These are phyloP conservation scores for Symbiodinium pilosum DNA, from an alignment of 73 alveolate species.

Conservation along the genomic window DNA sequence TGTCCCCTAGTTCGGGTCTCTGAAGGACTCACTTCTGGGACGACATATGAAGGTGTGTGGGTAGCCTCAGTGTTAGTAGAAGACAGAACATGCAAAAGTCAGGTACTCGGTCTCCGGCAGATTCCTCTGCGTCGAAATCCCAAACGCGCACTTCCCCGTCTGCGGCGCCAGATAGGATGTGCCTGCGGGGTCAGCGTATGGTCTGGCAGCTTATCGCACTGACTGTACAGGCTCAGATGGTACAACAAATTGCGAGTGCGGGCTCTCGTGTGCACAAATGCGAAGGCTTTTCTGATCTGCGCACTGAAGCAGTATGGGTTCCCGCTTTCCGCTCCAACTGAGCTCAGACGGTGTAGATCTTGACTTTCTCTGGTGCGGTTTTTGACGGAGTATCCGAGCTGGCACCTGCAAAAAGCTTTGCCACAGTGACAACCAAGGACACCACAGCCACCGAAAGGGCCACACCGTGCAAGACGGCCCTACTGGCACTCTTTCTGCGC, in stretches of 20 bases:
- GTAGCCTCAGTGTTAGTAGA: too few species aligned
- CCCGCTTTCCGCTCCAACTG: too few species aligned
- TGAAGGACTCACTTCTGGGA: too few species aligned
- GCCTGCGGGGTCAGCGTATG: conserved; percentile 65
- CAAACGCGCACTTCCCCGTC: conserved; percentile 78
- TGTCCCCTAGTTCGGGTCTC: too few species aligned
- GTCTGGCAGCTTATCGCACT: too few species aligned
- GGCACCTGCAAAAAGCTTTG: background rate
- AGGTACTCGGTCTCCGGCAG: background rate
- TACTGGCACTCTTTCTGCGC: background rate
- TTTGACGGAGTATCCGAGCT: background rate
- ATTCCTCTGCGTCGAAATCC: conserved; percentile 20
- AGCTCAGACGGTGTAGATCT: conserved; percentile 40
- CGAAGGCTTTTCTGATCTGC: too few species aligned
- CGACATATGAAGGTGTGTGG: too few species aligned
- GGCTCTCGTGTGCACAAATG: background rate
- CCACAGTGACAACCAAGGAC: conserved; percentile 61
- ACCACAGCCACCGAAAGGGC: conserved; percentile 74
- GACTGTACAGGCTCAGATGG: background rate
- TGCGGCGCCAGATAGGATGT: conserved; percentile 78
- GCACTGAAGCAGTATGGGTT: too few species aligned
- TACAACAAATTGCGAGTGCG: too few species aligned
- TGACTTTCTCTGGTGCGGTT: background rate
- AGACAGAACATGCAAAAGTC: background rate
- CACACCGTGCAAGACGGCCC: conserved; percentile 48